Percentiles rank a stretch among this genome's conserved stretches.
Evolutionary conservation across 2,329 filamentous ascomycete species (phyloP).

Genomic region (Colletotrichum eleusines): DNA sequence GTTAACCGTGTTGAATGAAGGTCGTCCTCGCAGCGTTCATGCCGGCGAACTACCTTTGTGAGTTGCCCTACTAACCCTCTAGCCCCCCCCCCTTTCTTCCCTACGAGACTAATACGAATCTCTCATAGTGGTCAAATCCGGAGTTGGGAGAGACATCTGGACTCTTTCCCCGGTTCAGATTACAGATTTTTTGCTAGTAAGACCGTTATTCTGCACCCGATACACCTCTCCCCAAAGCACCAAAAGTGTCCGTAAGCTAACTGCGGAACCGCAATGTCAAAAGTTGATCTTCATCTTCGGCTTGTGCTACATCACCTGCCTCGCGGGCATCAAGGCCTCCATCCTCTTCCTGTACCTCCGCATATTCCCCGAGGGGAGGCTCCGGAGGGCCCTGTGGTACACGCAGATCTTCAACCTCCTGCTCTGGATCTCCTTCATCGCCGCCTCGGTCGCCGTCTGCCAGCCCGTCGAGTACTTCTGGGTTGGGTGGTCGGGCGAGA

Average conservation of each 20-base stretch:
- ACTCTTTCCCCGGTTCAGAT: slow-evolving; percentile 46
- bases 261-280: slow-evolving; percentile 45
- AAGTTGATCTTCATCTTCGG: slow-evolving; percentile 52
- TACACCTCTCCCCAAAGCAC: too few relatives aligned
- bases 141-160: slow-evolving; percentile 44
- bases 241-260: slow-evolving; percentile 21
- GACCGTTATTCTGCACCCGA: not conserved
- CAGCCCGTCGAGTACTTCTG: slow-evolving; percentile 58
- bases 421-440: slow-evolving; percentile 46
- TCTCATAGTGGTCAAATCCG: slow-evolving; percentile 3
- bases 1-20: not conserved
- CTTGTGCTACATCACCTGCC: slow-evolving; percentile 50
- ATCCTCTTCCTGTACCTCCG: slow-evolving; percentile 54
- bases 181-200: slow-evolving; percentile 21
- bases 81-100: too few relatives aligned
- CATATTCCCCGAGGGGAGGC: slow-evolving; percentile 49
- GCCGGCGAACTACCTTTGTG: slow-evolving; percentile 25
- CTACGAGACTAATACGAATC: not conserved
- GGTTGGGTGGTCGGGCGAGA: slow-evolving; percentile 50
- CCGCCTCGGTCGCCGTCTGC: slow-evolving; percentile 55
- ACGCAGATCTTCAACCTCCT: slow-evolving; percentile 38
- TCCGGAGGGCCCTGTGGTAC: slow-evolving; percentile 45
- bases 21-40: slow-evolving; percentile 17
- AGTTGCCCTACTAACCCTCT: not conserved
- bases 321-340: slow-evolving; percentile 52